These are phyloP conservation scores for Pterulicium gracile DNA, from an alignment of 1,284 basidiomycete genomes.

Conservation along the genomic window DNA sequence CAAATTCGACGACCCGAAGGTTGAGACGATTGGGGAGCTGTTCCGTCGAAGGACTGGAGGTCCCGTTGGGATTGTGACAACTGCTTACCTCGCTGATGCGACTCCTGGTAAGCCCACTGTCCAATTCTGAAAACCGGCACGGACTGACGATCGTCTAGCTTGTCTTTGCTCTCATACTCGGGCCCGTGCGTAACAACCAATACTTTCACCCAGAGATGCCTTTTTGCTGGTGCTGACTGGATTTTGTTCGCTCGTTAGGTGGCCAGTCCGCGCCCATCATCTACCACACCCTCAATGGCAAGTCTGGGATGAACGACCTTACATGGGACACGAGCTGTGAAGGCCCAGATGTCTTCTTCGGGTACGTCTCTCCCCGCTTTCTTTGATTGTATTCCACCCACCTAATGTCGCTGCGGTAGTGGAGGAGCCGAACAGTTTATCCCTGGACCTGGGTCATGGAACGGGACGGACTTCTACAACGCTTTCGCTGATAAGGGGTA, in stretches of 20 bases:
- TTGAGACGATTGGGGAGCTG: constrained; percentile 32
- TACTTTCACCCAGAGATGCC: neutral
- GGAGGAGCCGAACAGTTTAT: constrained; percentile 33
- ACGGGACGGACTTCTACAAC: constrained; percentile 27
- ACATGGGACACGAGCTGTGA: constrained; percentile 28
- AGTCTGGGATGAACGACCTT: constrained; percentile 21
- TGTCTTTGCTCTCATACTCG: constrained; percentile 28
- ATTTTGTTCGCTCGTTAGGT: constrained; percentile 10
- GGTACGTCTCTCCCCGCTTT: constrained; percentile 15
- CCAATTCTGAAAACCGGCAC: neutral
- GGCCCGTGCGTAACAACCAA: constrained; percentile 19
- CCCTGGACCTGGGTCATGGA: constrained; percentile 22
- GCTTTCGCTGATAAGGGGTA: constrained; percentile 27
- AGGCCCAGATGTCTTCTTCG: constrained; percentile 29
- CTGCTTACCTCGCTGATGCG: constrained; percentile 29
- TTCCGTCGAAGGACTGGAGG: constrained; percentile 27
- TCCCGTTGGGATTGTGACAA: constrained; percentile 29
- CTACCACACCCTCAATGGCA: constrained; percentile 24
- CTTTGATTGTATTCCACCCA: neutral
- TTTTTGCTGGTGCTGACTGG: neutral
- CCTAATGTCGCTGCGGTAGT: constrained; percentile 12
- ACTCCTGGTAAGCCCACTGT: constrained; percentile 21
- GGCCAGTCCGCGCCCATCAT: constrained; percentile 20
- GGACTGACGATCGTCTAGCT: constrained; percentile 13
- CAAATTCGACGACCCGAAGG: constrained; percentile 28